phyloP scores from a whole-genome alignment of 2,329 filamentous ascomycete species.

The Hymenoscyphus infarciens region DNA sequence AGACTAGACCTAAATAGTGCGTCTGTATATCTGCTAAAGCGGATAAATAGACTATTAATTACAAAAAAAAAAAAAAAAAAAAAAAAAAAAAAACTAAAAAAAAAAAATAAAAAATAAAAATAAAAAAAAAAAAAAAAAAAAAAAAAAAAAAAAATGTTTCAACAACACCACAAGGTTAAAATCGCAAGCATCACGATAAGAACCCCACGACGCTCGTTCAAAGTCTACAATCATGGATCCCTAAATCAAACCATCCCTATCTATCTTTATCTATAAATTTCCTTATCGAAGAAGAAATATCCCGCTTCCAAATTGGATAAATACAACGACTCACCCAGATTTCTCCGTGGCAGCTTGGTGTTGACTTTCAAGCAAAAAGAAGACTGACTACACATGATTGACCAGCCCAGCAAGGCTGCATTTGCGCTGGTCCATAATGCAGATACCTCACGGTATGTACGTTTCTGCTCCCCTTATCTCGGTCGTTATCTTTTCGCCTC shows the following conservation, averaged over 20 bases:
- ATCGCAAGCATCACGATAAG: background rate
- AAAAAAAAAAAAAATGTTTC: too few relatives aligned
- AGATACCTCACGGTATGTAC: background rate
- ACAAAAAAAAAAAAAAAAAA: too few relatives aligned
- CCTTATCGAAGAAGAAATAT: background rate
- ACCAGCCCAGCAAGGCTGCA: too few relatives aligned
- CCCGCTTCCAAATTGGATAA: background rate
- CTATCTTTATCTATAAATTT: background rate
- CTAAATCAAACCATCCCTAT: background rate
- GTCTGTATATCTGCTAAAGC: too few relatives aligned
- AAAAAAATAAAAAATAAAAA: too few relatives aligned
- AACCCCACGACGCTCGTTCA: background rate
- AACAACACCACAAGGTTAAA: background rate
- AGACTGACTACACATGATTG: too few relatives aligned
- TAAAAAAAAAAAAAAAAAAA: too few relatives aligned
- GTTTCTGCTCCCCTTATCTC: background rate
- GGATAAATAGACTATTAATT: too few relatives aligned
- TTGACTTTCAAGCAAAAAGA: background rate
- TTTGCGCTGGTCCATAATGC: background rate
- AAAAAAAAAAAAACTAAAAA: too few relatives aligned
- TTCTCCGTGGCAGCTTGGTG: background rate
- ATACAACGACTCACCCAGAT: background rate
- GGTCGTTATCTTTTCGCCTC: conserved; percentile 3
- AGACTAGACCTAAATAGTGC: too few relatives aligned
- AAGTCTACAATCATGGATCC: background rate